phyloP scores from a whole-genome alignment of 805 yeast genomes.

The Teunomyces aglyptinius region DNA sequence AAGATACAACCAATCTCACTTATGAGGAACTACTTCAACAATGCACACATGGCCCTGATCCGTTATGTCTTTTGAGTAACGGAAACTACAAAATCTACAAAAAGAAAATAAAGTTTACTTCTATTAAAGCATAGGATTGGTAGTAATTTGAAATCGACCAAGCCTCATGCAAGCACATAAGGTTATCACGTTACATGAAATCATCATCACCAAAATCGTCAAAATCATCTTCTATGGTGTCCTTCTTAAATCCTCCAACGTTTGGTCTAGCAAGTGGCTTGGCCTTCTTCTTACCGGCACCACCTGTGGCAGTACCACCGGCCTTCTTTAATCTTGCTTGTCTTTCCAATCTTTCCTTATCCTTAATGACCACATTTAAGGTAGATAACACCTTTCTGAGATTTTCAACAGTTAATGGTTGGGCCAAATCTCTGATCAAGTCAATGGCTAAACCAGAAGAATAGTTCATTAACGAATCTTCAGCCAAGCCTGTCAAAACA shows the following conservation, averaged over 20 bases:
- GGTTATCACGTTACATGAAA: slow-evolving; percentile 55
- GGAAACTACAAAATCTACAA: slow-evolving; percentile 1
- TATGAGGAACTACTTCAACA: slow-evolving; percentile 5
- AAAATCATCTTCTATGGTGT: slow-evolving; percentile 50
- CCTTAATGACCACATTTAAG: slow-evolving; percentile 73
- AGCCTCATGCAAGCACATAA: slow-evolving; percentile 1
- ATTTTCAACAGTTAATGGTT: slow-evolving; percentile 79
- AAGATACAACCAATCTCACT: background rate
- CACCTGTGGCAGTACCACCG: slow-evolving; percentile 86
- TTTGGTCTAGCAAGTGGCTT: slow-evolving; percentile 70
- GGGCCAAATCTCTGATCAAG: slow-evolving; percentile 77
- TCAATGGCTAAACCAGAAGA: slow-evolving; percentile 77
- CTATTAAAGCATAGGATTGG: slow-evolving; percentile 1
- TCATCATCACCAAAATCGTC: slow-evolving; percentile 77
- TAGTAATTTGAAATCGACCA: background rate
- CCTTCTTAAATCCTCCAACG: slow-evolving; percentile 58
- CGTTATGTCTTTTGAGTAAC: slow-evolving; percentile 12
- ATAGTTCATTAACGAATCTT: slow-evolving; percentile 64
- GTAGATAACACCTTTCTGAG: slow-evolving; percentile 84
- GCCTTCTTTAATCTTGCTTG: slow-evolving; percentile 76
- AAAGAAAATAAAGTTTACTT: slow-evolving; percentile 1
- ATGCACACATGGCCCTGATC: slow-evolving; percentile 13
- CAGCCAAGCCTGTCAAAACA: slow-evolving; percentile 58
- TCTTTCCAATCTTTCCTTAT: slow-evolving; percentile 88
- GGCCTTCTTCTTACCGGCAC: slow-evolving; percentile 95